These are phyloP conservation scores for Nannizzia gypsea DNA, from an alignment of 2,329 filamentous ascomycete species.

Conservation along the genomic window DNA sequence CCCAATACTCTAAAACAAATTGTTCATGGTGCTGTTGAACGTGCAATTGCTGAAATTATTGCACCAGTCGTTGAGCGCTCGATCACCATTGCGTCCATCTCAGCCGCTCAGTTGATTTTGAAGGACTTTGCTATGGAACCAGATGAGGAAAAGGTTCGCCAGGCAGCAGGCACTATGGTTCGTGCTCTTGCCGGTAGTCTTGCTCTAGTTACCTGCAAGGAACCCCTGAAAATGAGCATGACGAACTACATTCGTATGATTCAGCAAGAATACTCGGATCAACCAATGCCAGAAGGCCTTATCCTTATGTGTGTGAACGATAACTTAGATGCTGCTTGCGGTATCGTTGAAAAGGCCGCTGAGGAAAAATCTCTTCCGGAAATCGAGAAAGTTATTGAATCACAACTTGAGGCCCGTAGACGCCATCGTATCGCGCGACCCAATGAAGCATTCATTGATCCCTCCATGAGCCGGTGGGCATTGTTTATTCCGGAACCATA, in stretches of 20 bases:
- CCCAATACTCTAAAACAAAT: conserved; percentile 57
- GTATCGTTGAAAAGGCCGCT: conserved; percentile 87
- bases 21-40: conserved; percentile 72
- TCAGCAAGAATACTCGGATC: conserved; percentile 51
- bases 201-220: conserved; percentile 94
- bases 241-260: conserved; percentile 93
- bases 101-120: conserved; percentile 84
- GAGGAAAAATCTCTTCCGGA: conserved; percentile 87
- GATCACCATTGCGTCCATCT: conserved; percentile 94
- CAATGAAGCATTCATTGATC: conserved; percentile 74
- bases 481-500: conserved; percentile 90
- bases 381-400: conserved; percentile 85
- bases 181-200: conserved; percentile 88
- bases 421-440: conserved; percentile 63
- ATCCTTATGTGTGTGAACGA: conserved; percentile 99
- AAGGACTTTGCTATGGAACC: conserved; percentile 94
- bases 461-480: conserved; percentile 75
- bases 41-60: conserved; percentile 91
- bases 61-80: conserved; percentile 94
- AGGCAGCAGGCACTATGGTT: conserved; percentile 83
- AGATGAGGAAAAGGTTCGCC: conserved; percentile 75
- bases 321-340: conserved; percentile 86
- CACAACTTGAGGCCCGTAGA: conserved; percentile 64
- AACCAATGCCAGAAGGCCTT: conserved; percentile 79
- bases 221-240: conserved; percentile 90